A percentile compares a stretch with the other conserved stretches of the same genome.
These are phyloP conservation scores for Paramecium sonneborni DNA, from an alignment of 73 alveolate genomes.

Conservation along the genomic window DNA sequence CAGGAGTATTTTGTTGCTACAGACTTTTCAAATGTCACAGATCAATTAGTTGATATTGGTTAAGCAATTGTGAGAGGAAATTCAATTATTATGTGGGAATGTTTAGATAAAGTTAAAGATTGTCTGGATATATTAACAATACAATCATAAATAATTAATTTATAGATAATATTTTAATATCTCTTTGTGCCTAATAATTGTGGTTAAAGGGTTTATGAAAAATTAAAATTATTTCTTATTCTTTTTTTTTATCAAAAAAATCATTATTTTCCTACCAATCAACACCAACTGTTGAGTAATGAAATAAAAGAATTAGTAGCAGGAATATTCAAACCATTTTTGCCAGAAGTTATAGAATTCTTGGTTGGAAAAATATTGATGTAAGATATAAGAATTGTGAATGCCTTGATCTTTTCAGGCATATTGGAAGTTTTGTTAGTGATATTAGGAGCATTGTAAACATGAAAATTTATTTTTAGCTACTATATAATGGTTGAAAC, in stretches of 20 bases:
- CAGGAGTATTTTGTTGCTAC: too few relatives aligned
- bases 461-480: neutral
- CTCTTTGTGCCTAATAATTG: too few relatives aligned
- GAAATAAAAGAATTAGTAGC: neutral
- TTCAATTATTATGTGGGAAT: constrained; percentile 89
- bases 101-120: constrained; percentile 77
- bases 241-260: too few relatives aligned
- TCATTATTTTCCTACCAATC: too few relatives aligned
- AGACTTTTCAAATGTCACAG: constrained; percentile 34
- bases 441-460: neutral
- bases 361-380: neutral
- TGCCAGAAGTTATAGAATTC: neutral
- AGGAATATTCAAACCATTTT: neutral
- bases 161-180: too few relatives aligned
- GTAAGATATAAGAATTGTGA: neutral
- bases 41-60: constrained; percentile 83
- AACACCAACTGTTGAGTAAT: neutral
- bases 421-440: neutral
- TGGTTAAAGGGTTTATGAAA: too few relatives aligned
- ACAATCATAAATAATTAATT: too few relatives aligned
- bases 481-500: neutral
- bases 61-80: constrained; percentile 91
- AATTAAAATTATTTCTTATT: too few relatives aligned
- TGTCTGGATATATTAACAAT: too few relatives aligned
- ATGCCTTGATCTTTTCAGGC: neutral